These are phyloP conservation scores for Mycena pura DNA, from an alignment of 768 basidiomycete genomes.

Conservation along the genomic window DNA sequence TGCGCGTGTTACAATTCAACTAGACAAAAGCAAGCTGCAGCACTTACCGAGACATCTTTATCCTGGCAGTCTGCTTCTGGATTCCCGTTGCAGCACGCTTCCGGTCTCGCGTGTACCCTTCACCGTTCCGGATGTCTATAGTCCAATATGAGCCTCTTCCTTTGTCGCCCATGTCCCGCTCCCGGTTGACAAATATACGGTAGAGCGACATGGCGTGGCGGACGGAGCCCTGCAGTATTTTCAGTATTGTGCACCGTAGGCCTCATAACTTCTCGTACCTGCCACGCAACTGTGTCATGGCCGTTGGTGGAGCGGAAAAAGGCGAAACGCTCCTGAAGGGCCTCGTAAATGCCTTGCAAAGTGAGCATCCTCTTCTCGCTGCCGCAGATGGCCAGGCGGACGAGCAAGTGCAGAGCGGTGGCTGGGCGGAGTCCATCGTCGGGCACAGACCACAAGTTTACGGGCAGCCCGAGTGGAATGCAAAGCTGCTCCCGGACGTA, in stretches of 20 bases:
- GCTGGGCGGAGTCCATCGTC: not conserved
- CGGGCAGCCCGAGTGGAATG: not conserved
- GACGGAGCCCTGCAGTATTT: not conserved
- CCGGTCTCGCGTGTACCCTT: not conserved
- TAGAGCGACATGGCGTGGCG: constrained; percentile 14
- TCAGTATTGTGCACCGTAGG: not conserved
- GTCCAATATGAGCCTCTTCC: constrained; percentile 6
- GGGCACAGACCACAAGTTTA: not conserved
- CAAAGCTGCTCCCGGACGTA: not conserved
- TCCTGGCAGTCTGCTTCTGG: not conserved
- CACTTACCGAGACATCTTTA: no score
- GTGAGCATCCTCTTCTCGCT: constrained; percentile 61
- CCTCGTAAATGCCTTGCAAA: constrained; percentile 64
- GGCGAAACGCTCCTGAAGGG: constrained; percentile 60
- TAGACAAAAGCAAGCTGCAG: no score
- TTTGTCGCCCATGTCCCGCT: not conserved
- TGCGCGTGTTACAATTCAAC: no score
- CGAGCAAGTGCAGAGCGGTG: constrained; percentile 21
- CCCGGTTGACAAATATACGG: not conserved
- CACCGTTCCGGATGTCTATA: not conserved
- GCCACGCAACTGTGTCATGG: constrained; percentile 64
- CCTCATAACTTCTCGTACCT: constrained; percentile 46
- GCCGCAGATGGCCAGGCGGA: constrained; percentile 70
- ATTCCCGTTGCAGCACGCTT: not conserved
- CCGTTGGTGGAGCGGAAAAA: constrained; percentile 53